phyloP scores from a whole-genome alignment of 257 asterid species.

The Nicotiana otophora region DNA sequence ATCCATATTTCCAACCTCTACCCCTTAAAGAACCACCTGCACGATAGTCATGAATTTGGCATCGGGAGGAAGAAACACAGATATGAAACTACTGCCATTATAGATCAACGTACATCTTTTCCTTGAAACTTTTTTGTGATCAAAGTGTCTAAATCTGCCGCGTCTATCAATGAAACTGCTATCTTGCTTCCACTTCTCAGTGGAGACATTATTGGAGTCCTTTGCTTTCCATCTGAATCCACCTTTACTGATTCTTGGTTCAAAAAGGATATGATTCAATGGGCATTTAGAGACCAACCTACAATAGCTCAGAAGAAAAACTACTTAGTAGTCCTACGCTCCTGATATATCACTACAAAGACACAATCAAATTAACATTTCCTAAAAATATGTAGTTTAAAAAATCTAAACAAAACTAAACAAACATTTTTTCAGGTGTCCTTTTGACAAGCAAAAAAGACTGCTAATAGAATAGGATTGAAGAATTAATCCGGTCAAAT shows the following conservation, averaged over 20 bases:
- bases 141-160: conserved; percentile 53
- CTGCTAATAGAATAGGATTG: neutral
- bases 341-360: neutral
- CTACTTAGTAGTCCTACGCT: neutral
- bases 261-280: conserved; percentile 23
- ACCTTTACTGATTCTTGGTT: conserved; percentile 30
- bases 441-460: neutral
- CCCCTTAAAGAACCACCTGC: conserved; percentile 88
- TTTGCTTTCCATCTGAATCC: conserved; percentile 41
- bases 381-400: neutral
- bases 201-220: conserved; percentile 33
- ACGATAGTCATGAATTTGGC: conserved; percentile 11
- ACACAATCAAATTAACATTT: neutral
- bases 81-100: neutral
- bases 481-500: neutral
- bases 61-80: neutral
- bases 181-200: conserved; percentile 60
- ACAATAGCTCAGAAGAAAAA: neutral
- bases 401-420: neutral
- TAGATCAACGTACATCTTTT: conserved; percentile 40
- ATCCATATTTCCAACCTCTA: conserved; percentile 90
- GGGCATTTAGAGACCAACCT: conserved; percentile 52
- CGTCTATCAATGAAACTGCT: conserved; percentile 59
- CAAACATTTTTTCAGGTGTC: neutral
- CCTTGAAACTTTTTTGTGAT: conserved; percentile 73